These are phyloP conservation scores for Glomus cerebriforme DNA, from an alignment of 192 early-diverging fungal genomes.

Conservation along the genomic window DNA sequence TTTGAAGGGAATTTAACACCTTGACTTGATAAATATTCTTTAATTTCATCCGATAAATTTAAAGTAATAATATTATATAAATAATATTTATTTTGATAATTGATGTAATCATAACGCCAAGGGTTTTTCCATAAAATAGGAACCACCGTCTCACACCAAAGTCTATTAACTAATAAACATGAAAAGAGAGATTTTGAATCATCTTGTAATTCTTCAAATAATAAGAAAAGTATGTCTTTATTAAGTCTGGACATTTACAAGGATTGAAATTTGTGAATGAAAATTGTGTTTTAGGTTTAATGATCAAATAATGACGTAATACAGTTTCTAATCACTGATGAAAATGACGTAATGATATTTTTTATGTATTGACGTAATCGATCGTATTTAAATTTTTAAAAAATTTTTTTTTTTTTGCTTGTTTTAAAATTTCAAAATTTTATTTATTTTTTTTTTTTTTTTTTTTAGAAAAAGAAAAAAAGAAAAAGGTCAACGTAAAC, in stretches of 20 bases:
- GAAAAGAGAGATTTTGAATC: neutral
- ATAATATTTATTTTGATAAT: neutral
- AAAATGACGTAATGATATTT: no score
- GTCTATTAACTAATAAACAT: neutral
- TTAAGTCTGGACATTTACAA: neutral
- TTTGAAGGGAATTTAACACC: neutral
- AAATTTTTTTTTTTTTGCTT: no score
- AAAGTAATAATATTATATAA: neutral
- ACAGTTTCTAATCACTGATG: no score
- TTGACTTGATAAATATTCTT: neutral
- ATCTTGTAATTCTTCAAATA: neutral
- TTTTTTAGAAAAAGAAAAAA: no score
- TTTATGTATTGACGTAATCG: no score
- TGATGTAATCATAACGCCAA: neutral
- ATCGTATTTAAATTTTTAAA: no score
- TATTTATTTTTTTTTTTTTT: no score
- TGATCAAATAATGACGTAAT: no score
- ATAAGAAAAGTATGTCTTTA: neutral
- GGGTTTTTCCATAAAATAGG: neutral
- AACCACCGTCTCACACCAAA: neutral
- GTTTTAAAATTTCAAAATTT: no score
- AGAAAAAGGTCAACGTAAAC: no score
- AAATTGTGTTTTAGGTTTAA: no score
- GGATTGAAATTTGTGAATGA: no score
- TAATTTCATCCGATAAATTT: neutral